Percentiles rank a stretch among this genome's conserved stretches.
These are phyloP conservation scores for Hebeloma cylindrosporum DNA, from an alignment of 768 basidiomycete genomes.

Conservation along the genomic window DNA sequence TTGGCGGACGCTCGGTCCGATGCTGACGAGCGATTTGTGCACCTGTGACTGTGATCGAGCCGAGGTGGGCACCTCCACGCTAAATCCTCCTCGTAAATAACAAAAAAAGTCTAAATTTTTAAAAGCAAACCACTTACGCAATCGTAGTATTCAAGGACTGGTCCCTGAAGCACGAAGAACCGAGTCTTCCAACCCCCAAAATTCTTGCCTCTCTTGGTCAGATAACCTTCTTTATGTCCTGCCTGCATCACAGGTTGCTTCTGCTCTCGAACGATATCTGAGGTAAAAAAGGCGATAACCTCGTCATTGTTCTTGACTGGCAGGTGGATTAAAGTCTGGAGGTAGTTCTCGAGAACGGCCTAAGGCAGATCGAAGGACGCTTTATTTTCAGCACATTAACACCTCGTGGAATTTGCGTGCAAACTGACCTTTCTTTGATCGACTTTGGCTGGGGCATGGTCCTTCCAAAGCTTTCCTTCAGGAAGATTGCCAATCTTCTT, in stretches of 20 bases:
- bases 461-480: conserved; percentile 93
- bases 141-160: conserved; percentile 92
- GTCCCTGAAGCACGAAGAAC: conserved; percentile 91
- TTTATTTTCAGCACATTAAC: conserved; percentile 9
- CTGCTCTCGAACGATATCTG: conserved; percentile 78
- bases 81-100: conserved; percentile 18
- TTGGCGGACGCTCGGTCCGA: conserved; percentile 49
- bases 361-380: conserved; percentile 27
- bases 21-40: conserved; percentile 98
- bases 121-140: conserved; percentile 58
- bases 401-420: conserved; percentile 1
- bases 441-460: conserved; percentile 94
- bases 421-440: conserved; percentile 88
- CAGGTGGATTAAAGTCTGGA: conserved; percentile 79
- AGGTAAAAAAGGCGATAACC: conserved; percentile 88
- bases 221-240: conserved; percentile 91
- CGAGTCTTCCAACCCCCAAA: conserved; percentile 98
- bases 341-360: conserved; percentile 80
- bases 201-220: conserved; percentile 95
- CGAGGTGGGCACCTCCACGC: conserved; percentile 91
- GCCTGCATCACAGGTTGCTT: conserved; percentile 75
- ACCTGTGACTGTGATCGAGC: conserved; percentile 86
- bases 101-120: conserved; percentile 3
- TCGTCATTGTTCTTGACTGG: conserved; percentile 88
- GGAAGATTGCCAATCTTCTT: conserved; percentile 84